These are phyloP conservation scores for Hamigera avellanea DNA, from an alignment of 495 filamentous ascomycete species.

Conservation along the genomic window DNA sequence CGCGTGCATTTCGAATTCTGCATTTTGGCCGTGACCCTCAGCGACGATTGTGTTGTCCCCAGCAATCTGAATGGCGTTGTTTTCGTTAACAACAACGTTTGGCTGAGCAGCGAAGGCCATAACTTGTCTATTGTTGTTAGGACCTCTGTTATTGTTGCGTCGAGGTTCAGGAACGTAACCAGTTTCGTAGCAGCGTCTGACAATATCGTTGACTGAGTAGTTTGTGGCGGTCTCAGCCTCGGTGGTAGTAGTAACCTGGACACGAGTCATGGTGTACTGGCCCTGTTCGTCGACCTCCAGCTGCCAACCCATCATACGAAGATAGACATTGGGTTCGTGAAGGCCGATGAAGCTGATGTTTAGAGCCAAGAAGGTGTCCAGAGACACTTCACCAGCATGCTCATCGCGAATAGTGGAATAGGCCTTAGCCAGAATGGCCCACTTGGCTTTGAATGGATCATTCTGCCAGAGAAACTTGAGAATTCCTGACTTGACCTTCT, in stretches of 20 bases:
- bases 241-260: slow-evolving; percentile 2
- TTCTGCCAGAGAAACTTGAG: slow-evolving; percentile 31
- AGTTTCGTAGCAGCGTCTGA: slow-evolving; percentile 15
- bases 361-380: slow-evolving; percentile 26
- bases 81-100: slow-evolving; percentile 2
- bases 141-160: slow-evolving; percentile 1
- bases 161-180: slow-evolving; percentile 14
- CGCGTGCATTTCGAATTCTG: not conserved
- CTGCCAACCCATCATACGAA: slow-evolving; percentile 28
- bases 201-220: slow-evolving; percentile 22
- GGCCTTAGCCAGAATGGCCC: slow-evolving; percentile 35
- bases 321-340: slow-evolving; percentile 21
- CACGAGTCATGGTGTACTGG: slow-evolving; percentile 7
- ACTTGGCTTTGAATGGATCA: slow-evolving; percentile 34
- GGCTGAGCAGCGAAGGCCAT: slow-evolving; percentile 11
- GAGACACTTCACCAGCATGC: slow-evolving; percentile 22
- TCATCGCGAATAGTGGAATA: slow-evolving; percentile 39
- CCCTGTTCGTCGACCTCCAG: slow-evolving; percentile 11
- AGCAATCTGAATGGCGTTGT: slow-evolving; percentile 4
- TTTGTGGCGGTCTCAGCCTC: slow-evolving; percentile 13
- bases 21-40: not conserved
- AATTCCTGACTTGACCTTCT: slow-evolving; percentile 31
- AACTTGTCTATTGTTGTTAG: slow-evolving; percentile 2
- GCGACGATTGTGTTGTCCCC: slow-evolving; percentile 2
- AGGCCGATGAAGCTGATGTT: slow-evolving; percentile 27